Conservation (phyloP, 768 basidiomycete species). For the Boletus huronensis region DNA sequence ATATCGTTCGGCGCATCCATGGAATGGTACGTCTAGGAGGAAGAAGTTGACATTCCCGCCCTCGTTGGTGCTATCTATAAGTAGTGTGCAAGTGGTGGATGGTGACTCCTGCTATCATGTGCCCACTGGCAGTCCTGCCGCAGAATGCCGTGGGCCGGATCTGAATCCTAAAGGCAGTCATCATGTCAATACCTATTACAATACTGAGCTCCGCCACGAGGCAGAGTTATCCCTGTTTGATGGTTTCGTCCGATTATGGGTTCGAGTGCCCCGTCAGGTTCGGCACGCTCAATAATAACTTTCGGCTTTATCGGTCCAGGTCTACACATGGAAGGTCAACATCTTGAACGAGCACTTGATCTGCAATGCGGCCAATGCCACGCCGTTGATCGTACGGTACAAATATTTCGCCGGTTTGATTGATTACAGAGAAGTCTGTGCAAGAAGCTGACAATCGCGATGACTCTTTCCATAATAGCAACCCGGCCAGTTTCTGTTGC, state of each 20-base stretch:
- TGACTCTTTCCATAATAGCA: too few species aligned
- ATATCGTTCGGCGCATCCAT: background rate
- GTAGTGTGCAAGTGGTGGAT: background rate
- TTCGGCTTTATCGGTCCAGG: background rate
- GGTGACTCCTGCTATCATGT: background rate
- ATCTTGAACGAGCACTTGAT: too few species aligned
- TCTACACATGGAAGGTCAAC: background rate
- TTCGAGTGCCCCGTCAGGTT: background rate
- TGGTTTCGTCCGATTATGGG: background rate
- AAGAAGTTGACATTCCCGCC: background rate
- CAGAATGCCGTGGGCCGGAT: too few species aligned
- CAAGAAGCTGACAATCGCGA: too few species aligned
- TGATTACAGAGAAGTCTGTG: too few species aligned
- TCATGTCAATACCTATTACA: background rate
- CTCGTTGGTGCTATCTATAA: conserved; percentile 1
- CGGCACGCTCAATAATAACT: background rate
- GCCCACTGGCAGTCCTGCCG: background rate
- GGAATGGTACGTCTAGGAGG: background rate
- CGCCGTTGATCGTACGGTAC: too few species aligned
- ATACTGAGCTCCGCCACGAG: background rate
- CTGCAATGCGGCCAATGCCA: too few species aligned
- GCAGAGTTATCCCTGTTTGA: background rate
- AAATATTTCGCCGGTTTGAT: too few species aligned
- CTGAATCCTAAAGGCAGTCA: too few species aligned
- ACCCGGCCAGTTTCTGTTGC: background rate